These are phyloP conservation scores for Dryadomyces sulphureus DNA, from an alignment of 2,329 filamentous ascomycete species.

Conservation along the genomic window DNA sequence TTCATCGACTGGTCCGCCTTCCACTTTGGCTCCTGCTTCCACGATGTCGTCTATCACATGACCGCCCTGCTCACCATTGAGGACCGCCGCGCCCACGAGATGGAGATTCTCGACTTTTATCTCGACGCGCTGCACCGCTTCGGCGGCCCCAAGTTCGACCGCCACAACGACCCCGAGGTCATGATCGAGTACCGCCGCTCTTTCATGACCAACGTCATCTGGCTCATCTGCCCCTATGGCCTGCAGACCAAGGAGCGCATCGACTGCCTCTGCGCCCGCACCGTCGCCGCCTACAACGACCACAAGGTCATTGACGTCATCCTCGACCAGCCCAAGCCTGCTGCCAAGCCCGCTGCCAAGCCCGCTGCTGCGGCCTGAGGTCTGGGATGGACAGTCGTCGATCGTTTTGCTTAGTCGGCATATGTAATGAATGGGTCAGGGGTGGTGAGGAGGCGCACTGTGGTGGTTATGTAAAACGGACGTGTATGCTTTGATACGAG, in stretches of 20 bases:
- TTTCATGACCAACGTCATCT: slow-evolving; percentile 19
- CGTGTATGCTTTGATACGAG: too few species aligned
- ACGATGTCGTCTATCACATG: slow-evolving; percentile 22
- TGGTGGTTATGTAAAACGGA: too few species aligned
- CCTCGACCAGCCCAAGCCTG: neutral
- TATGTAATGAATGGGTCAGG: too few species aligned
- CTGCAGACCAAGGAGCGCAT: slow-evolving; percentile 20
- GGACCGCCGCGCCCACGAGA: slow-evolving; percentile 19
- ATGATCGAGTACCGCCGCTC: slow-evolving; percentile 18
- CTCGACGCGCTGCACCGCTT: slow-evolving; percentile 7
- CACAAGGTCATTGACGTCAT: slow-evolving; percentile 1
- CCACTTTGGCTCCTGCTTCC: slow-evolving; percentile 20
- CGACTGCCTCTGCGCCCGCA: neutral
- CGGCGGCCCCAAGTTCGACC: slow-evolving; percentile 2
- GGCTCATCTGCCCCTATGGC: slow-evolving; percentile 18
- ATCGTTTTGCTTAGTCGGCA: too few species aligned
- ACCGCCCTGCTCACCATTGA: slow-evolving; percentile 17
- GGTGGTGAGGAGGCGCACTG: too few species aligned
- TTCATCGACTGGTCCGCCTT: slow-evolving; percentile 23
- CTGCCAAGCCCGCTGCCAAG: neutral
- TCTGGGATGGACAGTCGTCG: too few species aligned
- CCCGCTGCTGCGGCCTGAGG: neutral
- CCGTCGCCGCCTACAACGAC: neutral
- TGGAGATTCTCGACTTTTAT: slow-evolving; percentile 20
- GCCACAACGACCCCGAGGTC: slow-evolving; percentile 9